Conservation (phyloP, 2,329 filamentous ascomycete genomes). For the Ophiostoma angusticollis region DNA sequence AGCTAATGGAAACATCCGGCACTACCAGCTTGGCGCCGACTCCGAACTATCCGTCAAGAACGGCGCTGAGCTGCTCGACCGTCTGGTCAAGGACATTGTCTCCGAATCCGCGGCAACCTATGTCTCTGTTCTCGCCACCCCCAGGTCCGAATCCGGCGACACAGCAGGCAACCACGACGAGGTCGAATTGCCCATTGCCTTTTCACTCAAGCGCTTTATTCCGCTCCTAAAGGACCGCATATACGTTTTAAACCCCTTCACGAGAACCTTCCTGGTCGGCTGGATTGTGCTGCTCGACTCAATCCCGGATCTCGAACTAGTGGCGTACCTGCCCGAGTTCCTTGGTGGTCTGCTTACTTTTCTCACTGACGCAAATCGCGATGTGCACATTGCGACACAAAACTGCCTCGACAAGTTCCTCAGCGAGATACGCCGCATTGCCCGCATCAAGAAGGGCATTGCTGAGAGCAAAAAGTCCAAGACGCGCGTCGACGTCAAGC, state of each 20-base stretch:
- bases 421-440: constrained; percentile 86
- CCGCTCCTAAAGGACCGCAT: constrained; percentile 90
- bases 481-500: constrained; percentile 43
- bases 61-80: constrained; percentile 86
- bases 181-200: constrained; percentile 60
- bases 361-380: constrained; percentile 76
- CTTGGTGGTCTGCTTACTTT: constrained; percentile 82
- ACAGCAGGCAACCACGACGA: constrained; percentile 29
- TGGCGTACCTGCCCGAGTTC: constrained; percentile 85
- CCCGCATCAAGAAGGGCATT: constrained; percentile 82
- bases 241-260: constrained; percentile 87
- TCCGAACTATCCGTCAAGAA: constrained; percentile 97
- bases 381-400: constrained; percentile 92
- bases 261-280: constrained; percentile 83
- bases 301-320: constrained; percentile 90
- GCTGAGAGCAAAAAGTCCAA: constrained; percentile 67
- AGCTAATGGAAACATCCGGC: neutral
- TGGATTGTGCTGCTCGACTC: constrained; percentile 94
- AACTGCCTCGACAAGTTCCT: constrained; percentile 80
- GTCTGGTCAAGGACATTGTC: constrained; percentile 91
- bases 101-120: constrained; percentile 92
- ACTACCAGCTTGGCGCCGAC: constrained; percentile 70
- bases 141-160: constrained; percentile 29
- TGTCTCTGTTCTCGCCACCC: constrained; percentile 67
- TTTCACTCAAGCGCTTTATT: constrained; percentile 82